A percentile compares a stretch with the other conserved stretches of the same genome.
Evolutionary conservation across 345 rosid genomes (phyloP).

Genomic region (Gossypium australe): DNA sequence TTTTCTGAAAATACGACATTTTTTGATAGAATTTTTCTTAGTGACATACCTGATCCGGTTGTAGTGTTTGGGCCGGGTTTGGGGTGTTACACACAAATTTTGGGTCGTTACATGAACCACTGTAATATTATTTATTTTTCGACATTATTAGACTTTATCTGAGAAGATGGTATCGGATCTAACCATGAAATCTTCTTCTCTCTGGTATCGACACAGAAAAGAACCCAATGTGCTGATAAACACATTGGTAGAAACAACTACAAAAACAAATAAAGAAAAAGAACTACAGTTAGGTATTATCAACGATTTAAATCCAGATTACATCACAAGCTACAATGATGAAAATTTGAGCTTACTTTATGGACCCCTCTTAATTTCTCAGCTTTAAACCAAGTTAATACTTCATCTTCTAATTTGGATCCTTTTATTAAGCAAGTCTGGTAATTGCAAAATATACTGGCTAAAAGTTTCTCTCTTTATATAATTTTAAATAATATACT

Average conservation of each 20-base stretch:
- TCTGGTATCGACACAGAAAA: neutral
- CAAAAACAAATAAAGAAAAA: neutral
- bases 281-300: neutral
- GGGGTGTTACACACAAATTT: no score
- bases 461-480: no score
- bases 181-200: neutral
- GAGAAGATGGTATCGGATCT: neutral
- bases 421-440: neutral
- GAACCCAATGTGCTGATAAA: neutral
- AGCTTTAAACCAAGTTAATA: neutral
- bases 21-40: no score
- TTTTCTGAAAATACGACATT: no score
- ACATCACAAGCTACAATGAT: no score
- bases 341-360: neutral
- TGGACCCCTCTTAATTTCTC: neutral
- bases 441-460: neutral
- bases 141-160: neutral
- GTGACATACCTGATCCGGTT: no score
- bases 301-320: no score
- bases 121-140: neutral
- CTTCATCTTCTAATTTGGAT: neutral
- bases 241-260: conserved; percentile 1
- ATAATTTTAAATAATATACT: neutral
- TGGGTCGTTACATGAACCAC: neutral
- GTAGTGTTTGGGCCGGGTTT: no score